These are phyloP conservation scores for Collybiopsis luxurians DNA, from an alignment of 768 basidiomycete species.

Conservation along the genomic window DNA sequence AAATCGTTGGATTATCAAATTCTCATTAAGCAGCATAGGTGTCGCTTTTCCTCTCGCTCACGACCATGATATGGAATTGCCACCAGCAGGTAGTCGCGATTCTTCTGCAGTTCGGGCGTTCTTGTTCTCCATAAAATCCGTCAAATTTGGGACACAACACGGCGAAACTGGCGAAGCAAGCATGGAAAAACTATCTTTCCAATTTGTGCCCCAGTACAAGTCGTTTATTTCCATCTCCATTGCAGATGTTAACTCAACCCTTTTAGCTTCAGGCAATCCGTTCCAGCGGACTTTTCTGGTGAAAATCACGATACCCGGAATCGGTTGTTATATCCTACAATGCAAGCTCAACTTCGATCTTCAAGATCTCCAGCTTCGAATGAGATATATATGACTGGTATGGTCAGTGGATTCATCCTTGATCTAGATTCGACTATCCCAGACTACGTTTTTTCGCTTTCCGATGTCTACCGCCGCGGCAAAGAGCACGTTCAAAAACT, in stretches of 20 bases:
- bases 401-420: slow-evolving; percentile 81
- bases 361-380: slow-evolving; percentile 45
- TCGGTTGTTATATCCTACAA: slow-evolving; percentile 73
- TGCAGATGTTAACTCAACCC: slow-evolving; percentile 12
- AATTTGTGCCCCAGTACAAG: slow-evolving; percentile 73
- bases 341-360: slow-evolving; percentile 71
- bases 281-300: slow-evolving; percentile 66
- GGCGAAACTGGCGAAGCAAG: slow-evolving; percentile 77
- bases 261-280: slow-evolving; percentile 78
- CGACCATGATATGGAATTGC: slow-evolving; percentile 54
- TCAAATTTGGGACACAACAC: slow-evolving; percentile 69
- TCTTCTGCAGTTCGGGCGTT: slow-evolving; percentile 67
- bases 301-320: slow-evolving; percentile 69
- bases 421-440: slow-evolving; percentile 83
- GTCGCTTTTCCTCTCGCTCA: slow-evolving; percentile 84
- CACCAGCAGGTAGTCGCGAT: slow-evolving; percentile 36
- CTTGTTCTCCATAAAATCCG: slow-evolving; percentile 75
- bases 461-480: slow-evolving; percentile 83
- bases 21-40: slow-evolving; percentile 70
- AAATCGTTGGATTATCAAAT: slow-evolving; percentile 48
- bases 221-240: neutral
- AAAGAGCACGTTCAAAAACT: slow-evolving; percentile 73
- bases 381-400: slow-evolving; percentile 60
- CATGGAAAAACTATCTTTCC: slow-evolving; percentile 75
- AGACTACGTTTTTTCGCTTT: slow-evolving; percentile 73